Base-by-base conservation (phyloP, 768 basidiomycete species). In the Russula emetica region DNA sequence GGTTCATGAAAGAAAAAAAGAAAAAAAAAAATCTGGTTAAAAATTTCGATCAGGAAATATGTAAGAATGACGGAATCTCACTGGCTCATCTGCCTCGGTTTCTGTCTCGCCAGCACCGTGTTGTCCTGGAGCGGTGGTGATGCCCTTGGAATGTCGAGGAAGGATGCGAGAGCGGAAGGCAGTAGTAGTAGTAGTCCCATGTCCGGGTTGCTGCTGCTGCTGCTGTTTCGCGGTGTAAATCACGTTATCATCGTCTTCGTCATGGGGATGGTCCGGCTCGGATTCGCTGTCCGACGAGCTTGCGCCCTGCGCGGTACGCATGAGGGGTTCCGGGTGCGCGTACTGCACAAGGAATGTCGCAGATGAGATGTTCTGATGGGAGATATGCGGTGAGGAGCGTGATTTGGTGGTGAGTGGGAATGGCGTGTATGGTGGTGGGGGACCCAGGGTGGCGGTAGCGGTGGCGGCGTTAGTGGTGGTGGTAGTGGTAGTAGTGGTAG, bases 81-180 rank as follows among this genome's bases (percentile, higher is more conserved):
- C 88, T 40, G 85, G 85, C 69, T 90, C 88, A 69, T 90, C 88
- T 14, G 82, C 78, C 71, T 91, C 89, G 0, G 89, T 90, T 71
- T 91, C 88, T 0, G 89, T 90, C 74, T 90, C 88, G 8, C 87
- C 87, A 30, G 86, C 87, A 65, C 88, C 84, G 45, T 76, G 70
- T 60, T 77, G 76, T 3, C 80, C 86, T 20, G 82, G 83, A 0
- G 82, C 77, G 0, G 88, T 90, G n/a, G 82, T 86, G 69, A 90
- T 88, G 62, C 62, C 58, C 59, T 69, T 69, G 26, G 62, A 47
- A 22, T 61, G 52, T 49, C 58, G 58, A 1, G 55, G 45, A 45
- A 63, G n/a, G 55, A 69, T 50, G 20, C 68, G 68, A 51, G 68
- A 51, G 34, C 68, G 66, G 20, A 69, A 56, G 58, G 28, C 55